Percentiles rank a stretch among this genome's conserved stretches.
Conservation (phyloP, 148 eudicot species). For the Fagopyrum homotropicum region DNA sequence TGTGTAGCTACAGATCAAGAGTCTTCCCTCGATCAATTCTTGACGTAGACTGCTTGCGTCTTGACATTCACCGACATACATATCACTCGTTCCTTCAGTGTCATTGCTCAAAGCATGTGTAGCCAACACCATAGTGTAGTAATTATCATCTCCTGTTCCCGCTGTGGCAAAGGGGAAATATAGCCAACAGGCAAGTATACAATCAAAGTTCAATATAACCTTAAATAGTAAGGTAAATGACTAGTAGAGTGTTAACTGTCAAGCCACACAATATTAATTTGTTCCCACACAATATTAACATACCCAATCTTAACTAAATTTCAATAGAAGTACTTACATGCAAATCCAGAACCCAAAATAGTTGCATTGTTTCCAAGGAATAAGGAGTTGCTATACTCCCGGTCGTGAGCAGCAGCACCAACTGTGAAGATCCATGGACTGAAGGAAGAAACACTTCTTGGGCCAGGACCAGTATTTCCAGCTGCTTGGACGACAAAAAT, state of each 20-base stretch:
- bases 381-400: slow-evolving; percentile 73
- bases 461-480: slow-evolving; percentile 96
- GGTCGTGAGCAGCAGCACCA: slow-evolving; percentile 95
- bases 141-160: slow-evolving; percentile 41
- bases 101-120: slow-evolving; percentile 63
- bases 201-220: not conserved
- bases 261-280: not conserved
- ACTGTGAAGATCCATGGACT: slow-evolving; percentile 99
- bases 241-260: not conserved
- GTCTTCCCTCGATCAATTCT: slow-evolving; percentile 69
- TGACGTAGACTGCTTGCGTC: slow-evolving; percentile 55
- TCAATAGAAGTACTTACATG: slow-evolving; percentile 54
- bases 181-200: not conserved
- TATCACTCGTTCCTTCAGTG: slow-evolving; percentile 39
- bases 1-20: slow-evolving; percentile 91
- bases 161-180: slow-evolving; percentile 41
- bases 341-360: slow-evolving; percentile 81
- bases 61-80: slow-evolving; percentile 94
- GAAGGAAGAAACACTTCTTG: slow-evolving; percentile 83
- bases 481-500: slow-evolving; percentile 99
- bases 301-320: not conserved
- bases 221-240: not conserved
- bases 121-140: slow-evolving; percentile 62
- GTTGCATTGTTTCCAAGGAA: slow-evolving; percentile 72
- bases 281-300: too few relatives aligned